Evolutionary conservation across 2,329 filamentous ascomycete species (phyloP), one percentile per base, ranked within the genome.

Genomic region (Shiraia bambusicola): DNA sequence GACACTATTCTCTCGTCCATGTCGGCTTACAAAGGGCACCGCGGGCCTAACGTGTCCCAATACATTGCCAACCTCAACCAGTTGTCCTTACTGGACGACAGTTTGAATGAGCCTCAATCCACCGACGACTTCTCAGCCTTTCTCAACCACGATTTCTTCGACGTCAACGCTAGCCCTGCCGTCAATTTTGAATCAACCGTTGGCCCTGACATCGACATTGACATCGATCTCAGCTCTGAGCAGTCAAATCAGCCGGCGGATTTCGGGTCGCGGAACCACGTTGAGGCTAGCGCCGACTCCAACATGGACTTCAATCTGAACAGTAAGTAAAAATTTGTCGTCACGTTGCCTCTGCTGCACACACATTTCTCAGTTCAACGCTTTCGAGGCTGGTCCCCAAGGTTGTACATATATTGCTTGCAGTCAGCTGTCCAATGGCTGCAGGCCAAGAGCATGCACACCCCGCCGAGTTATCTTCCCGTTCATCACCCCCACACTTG

Each of bases 31-130:
- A 83, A 79, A 70, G 85, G 84, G 63, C 86, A 88, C 49, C 83
- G 86, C 65, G 87, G 81, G 58, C 86, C 88, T 63, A 95, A 95
- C 69, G 87, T 95, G 72, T 90, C 89, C 63, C 86, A 90, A 64
- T 95, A 93, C 74, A 79, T 96, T 54, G 86, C 88, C 61, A 86
- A 91, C 56, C 77, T 96, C 60, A 95, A 95, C 75, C 81, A 79
- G 32, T 75, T 85, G 41, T 79, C 78, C 19, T 71, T 76, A 44
- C 49, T 52, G 15, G 48, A 62, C 38, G 63, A 67, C 30, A 48
- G 47, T 24, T 47, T 54, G 44, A 47, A 52, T 26, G 62, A 67
- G 10, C 58, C 59, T 56, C 61, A 64, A 41, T 49, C 61, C 34
- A 59, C 64, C 27, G 63, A 68, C 3, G 70, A 75, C 29, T 75